Percentiles rank a stretch among this genome's conserved stretches.
Conservation (phyloP, 1,139 yeast species). For the Chernovozyma sophiae-reginae region DNA sequence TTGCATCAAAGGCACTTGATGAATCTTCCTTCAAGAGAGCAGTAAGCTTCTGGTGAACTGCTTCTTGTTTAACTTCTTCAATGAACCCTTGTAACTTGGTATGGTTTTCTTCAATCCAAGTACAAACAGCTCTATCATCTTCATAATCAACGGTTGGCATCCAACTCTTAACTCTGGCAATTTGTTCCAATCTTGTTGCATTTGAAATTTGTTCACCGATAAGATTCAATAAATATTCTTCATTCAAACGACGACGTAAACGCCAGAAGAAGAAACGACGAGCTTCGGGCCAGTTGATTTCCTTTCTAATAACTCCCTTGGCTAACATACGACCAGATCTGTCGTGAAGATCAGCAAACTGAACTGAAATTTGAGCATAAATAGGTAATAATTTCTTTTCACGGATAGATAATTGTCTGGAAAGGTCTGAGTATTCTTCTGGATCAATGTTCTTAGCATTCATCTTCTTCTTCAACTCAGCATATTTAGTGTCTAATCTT, state of each 20-base stretch:
- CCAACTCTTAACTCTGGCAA: slow-evolving; percentile 87
- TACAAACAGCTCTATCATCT: slow-evolving; percentile 74
- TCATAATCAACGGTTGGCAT: slow-evolving; percentile 70
- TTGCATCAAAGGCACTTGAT: slow-evolving; percentile 49
- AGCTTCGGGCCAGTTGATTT: slow-evolving; percentile 79
- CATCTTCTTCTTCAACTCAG: slow-evolving; percentile 58
- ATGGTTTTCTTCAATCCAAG: slow-evolving; percentile 83
- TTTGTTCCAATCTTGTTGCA: slow-evolving; percentile 72
- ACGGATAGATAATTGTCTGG: slow-evolving; percentile 68
- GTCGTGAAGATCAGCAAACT: slow-evolving; percentile 96
- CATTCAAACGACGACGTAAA: slow-evolving; percentile 91
- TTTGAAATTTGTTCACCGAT: slow-evolving; percentile 61
- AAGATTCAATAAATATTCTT: slow-evolving; percentile 78
- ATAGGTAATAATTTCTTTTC: slow-evolving; percentile 80
- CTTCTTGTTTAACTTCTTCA: slow-evolving; percentile 62
- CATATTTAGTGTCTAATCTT: slow-evolving; percentile 77
- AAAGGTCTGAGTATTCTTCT: slow-evolving; percentile 63
- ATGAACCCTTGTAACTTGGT: slow-evolving; percentile 56
- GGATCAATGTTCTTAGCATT: slow-evolving; percentile 47
- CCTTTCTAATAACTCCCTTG: slow-evolving; percentile 84
- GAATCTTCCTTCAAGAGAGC: slow-evolving; percentile 57
- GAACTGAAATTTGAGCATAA: slow-evolving; percentile 88
- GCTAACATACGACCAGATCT: slow-evolving; percentile 97
- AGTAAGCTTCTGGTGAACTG: slow-evolving; percentile 58
- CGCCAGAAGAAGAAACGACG: slow-evolving; percentile 99